Evolutionary conservation across 2,329 filamentous ascomycete genomes (phyloP).

Genomic region (Dryadomyces quercivorus): DNA sequence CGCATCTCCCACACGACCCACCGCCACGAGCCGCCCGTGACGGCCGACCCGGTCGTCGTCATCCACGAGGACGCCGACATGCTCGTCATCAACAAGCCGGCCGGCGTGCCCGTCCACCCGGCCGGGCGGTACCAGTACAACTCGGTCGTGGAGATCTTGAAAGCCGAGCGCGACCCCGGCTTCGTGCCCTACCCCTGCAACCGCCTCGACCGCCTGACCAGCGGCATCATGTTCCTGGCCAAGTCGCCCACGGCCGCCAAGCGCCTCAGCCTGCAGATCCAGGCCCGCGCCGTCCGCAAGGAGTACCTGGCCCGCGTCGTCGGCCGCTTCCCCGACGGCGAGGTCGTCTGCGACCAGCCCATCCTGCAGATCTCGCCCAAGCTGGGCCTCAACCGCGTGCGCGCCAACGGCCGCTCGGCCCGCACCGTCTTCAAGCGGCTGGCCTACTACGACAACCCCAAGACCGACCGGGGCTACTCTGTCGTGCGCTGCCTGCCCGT

Average conservation of each 20-base stretch:
- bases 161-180: slow-evolving; percentile 50
- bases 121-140: slow-evolving; percentile 95
- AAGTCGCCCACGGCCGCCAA: slow-evolving; percentile 76
- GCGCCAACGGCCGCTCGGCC: slow-evolving; percentile 82
- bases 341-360: slow-evolving; percentile 85
- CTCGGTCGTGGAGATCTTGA: slow-evolving; percentile 86
- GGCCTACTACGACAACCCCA: slow-evolving; percentile 57
- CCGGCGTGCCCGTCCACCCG: slow-evolving; percentile 88
- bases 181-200: slow-evolving; percentile 66
- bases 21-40: slow-evolving; percentile 89
- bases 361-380: slow-evolving; percentile 92
- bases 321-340: slow-evolving; percentile 82
- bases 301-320: slow-evolving; percentile 90
- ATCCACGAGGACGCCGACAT: slow-evolving; percentile 88
- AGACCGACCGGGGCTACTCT: slow-evolving; percentile 55
- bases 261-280: slow-evolving; percentile 62
- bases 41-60: slow-evolving; percentile 63
- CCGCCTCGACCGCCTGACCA: slow-evolving; percentile 84
- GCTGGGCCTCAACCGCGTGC: slow-evolving; percentile 84
- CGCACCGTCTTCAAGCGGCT: slow-evolving; percentile 83
- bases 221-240: slow-evolving; percentile 95
- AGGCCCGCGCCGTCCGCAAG: slow-evolving; percentile 73
- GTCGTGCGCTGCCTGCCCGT: slow-evolving; percentile 89
- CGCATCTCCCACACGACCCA: slow-evolving; percentile 88
- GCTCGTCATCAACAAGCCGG: slow-evolving; percentile 94